Conservation (phyloP, 78 protist species). For the Chrysochromulina parva region DNA sequence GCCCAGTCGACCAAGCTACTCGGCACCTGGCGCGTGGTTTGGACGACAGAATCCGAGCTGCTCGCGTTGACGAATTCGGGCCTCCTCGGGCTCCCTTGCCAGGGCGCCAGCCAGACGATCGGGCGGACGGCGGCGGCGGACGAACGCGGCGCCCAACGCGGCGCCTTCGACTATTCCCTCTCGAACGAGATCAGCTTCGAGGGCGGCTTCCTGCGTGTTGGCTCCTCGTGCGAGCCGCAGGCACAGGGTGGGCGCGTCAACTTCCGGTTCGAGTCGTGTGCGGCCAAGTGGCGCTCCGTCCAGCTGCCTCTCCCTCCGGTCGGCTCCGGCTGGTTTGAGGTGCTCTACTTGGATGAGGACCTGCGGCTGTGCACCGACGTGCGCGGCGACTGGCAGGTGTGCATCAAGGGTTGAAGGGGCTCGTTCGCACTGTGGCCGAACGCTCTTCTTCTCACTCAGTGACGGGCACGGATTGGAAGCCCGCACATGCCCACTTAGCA, state of each 20-base stretch:
- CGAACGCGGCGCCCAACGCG: not conserved
- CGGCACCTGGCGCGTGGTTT: not conserved
- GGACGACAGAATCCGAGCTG: constrained; percentile 1
- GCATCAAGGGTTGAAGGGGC: not conserved
- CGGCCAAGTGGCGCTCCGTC: not conserved
- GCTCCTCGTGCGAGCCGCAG: not conserved
- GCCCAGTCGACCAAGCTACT: not conserved
- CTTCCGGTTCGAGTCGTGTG: not conserved
- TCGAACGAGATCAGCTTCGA: not conserved
- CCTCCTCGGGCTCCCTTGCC: not conserved
- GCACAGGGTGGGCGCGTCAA: not conserved
- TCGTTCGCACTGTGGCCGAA: no score
- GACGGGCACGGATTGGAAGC: no score
- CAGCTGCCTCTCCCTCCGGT: not conserved
- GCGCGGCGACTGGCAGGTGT: not conserved
- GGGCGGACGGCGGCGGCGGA: not conserved
- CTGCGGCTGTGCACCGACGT: not conserved
- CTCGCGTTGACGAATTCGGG: not conserved
- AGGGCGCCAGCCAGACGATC: not conserved
- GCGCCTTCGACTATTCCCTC: not conserved
- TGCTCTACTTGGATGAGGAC: not conserved
- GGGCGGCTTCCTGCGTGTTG: not conserved
- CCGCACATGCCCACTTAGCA: no score
- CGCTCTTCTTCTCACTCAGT: no score
- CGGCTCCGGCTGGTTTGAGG: not conserved